These are phyloP conservation scores for Scheffersomyces quercinus DNA, from an alignment of 1,139 yeast genomes.

Conservation along the genomic window DNA sequence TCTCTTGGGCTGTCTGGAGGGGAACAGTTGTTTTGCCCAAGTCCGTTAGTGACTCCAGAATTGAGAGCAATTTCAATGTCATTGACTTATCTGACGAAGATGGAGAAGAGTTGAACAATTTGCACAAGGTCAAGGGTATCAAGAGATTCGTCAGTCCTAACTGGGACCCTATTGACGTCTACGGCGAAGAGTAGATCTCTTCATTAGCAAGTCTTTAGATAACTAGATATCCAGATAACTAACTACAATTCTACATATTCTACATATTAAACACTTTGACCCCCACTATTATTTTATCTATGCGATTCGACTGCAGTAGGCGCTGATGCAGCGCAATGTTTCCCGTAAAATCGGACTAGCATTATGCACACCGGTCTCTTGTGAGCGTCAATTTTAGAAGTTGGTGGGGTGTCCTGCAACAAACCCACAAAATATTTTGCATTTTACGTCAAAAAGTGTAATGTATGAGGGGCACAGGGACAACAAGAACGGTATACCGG, in stretches of 20 bases:
- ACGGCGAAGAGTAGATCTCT: slow-evolving; percentile 4
- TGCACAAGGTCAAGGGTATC: slow-evolving; percentile 15
- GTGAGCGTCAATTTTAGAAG: too few species aligned
- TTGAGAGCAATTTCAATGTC: slow-evolving; percentile 16
- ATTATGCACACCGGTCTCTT: not conserved
- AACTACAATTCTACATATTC: not conserved
- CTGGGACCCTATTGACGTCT: slow-evolving; percentile 16
- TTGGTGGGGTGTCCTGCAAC: not conserved
- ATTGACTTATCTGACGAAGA: slow-evolving; percentile 16
- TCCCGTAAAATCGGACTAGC: not conserved
- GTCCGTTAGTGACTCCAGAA: slow-evolving; percentile 17
- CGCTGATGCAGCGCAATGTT: not conserved
- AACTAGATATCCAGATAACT: not conserved
- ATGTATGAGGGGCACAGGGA: not conserved
- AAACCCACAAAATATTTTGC: not conserved
- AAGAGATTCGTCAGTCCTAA: slow-evolving; percentile 16
- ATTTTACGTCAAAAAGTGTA: not conserved
- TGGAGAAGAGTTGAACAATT: slow-evolving; percentile 12
- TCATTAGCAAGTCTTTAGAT: not conserved
- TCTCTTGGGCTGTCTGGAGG: slow-evolving; percentile 23
- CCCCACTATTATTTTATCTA: not conserved
- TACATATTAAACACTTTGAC: not conserved
- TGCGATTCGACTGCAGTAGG: not conserved
- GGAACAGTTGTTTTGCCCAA: slow-evolving; percentile 25
- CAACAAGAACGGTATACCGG: not conserved